A percentile compares a stretch with the other conserved stretches of the same genome.
Conservation (phyloP, 148 eudicot genomes). For the Beta vulgaris region DNA sequence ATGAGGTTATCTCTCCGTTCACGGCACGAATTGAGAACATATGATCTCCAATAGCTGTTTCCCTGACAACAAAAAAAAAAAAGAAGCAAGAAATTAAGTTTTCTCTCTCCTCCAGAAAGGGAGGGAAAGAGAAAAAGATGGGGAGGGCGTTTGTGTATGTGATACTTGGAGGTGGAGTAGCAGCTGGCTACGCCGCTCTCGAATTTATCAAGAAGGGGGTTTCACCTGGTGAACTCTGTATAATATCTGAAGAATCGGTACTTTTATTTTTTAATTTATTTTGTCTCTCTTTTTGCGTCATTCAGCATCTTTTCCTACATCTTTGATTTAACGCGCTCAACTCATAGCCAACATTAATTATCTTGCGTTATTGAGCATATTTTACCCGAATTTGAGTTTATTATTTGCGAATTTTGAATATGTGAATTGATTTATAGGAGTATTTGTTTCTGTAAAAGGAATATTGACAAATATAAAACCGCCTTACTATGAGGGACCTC, state of each 20-base stretch:
- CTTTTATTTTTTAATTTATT: neutral
- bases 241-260: conserved; percentile 92
- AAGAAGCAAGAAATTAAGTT: neutral
- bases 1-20: too few relatives aligned
- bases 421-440: too few relatives aligned
- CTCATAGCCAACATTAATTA: neutral
- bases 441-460: too few relatives aligned
- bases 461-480: too few relatives aligned
- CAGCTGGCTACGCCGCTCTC: conserved; percentile 96
- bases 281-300: neutral
- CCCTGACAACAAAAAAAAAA: conserved; percentile 1
- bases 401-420: too few relatives aligned
- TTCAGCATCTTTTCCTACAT: neutral
- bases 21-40: conserved; percentile 6
- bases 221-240: conserved; percentile 85
- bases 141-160: conserved; percentile 92
- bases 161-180: conserved; percentile 91
- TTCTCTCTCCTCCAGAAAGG: neutral
- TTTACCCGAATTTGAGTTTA: too few relatives aligned
- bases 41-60: conserved; percentile 11
- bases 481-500: too few relatives aligned
- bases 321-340: neutral
- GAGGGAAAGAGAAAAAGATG: conserved; percentile 33
- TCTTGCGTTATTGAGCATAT: too few relatives aligned
- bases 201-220: conserved; percentile 72